Percentiles rank a stretch among this genome's conserved stretches.
Evolutionary conservation across 1,284 basidiomycete genomes (phyloP).

Genomic region (Phaffia rhodozyma): DNA sequence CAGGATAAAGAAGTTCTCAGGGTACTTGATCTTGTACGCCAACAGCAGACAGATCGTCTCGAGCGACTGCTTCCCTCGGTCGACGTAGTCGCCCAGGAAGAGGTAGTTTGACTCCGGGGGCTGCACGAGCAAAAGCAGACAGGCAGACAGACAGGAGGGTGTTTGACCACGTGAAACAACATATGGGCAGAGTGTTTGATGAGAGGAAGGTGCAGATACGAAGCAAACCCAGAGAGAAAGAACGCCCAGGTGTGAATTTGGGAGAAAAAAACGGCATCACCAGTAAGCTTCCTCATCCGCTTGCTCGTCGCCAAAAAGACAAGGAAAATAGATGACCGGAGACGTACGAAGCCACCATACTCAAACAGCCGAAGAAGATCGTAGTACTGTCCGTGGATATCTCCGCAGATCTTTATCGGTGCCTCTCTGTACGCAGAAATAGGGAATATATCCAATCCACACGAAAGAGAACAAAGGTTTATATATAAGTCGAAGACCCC

Average conservation of each 20-base stretch:
- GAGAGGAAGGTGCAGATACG: too few species aligned
- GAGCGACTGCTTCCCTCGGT: constrained; percentile 49
- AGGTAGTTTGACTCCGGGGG: constrained; percentile 51
- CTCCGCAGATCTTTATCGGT: constrained; percentile 94
- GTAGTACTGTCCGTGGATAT: constrained; percentile 93
- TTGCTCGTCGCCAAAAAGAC: constrained; percentile 90
- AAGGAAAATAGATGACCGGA: constrained; percentile 84
- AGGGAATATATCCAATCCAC: not conserved
- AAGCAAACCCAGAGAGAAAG: constrained; percentile 88
- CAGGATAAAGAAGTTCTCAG: constrained; percentile 92
- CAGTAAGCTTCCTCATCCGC: constrained; percentile 13
- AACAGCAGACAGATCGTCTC: constrained; percentile 59
- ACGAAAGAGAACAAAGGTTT: not conserved
- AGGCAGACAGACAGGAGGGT: too few species aligned
- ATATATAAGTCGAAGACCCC: too few species aligned
- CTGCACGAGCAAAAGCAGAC: not conserved
- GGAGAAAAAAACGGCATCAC: too few species aligned
- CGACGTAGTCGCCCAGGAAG: constrained; percentile 51
- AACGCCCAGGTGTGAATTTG: too few species aligned
- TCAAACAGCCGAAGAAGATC: constrained; percentile 87
- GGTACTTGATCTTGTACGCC: constrained; percentile 96
- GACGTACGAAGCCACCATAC: constrained; percentile 88
- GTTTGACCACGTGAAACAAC: not conserved
- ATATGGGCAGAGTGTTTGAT: too few species aligned
- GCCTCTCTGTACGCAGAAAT: constrained; percentile 49